phyloP scores from a whole-genome alignment of 2,329 filamentous ascomycete genomes.

The Microdochium trichocladiopsis region DNA sequence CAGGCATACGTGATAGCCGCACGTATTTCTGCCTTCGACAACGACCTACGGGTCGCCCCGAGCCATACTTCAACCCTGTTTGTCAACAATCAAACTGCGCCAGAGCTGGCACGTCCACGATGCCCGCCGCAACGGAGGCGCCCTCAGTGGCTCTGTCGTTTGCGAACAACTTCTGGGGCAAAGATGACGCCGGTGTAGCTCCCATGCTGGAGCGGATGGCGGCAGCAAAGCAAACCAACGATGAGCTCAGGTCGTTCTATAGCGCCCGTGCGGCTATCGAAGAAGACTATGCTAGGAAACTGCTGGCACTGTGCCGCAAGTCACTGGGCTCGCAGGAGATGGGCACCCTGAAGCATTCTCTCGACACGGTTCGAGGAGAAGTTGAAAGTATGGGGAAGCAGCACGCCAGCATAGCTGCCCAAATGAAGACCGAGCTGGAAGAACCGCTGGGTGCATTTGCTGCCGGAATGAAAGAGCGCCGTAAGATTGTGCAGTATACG shows the following conservation, averaged over 20 bases:
- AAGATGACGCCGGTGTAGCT: constrained; percentile 91
- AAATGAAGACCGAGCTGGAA: constrained; percentile 95
- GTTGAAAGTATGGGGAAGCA: constrained; percentile 91
- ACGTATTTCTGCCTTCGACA: background rate
- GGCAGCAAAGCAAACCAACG: constrained; percentile 86
- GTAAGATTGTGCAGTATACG: constrained; percentile 91
- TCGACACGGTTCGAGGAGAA: constrained; percentile 84
- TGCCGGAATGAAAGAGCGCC: constrained; percentile 89
- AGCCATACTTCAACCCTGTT: background rate
- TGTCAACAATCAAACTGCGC: background rate
- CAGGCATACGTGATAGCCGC: background rate
- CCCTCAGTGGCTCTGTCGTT: constrained; percentile 67
- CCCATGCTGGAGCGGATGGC: constrained; percentile 93
- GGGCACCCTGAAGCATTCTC: constrained; percentile 73
- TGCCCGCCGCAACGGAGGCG: constrained; percentile 35
- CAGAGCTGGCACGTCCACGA: background rate
- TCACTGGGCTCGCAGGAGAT: constrained; percentile 81
- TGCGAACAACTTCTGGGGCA: constrained; percentile 99
- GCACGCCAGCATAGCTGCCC: constrained; percentile 79
- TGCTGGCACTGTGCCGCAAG: constrained; percentile 80
- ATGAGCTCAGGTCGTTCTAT: constrained; percentile 91
- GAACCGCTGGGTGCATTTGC: constrained; percentile 88
- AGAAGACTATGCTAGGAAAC: constrained; percentile 90
- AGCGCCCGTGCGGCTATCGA: constrained; percentile 85
- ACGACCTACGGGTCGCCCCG: background rate